A percentile compares a stretch with the other conserved stretches of the same genome.
Evolutionary conservation across 305 asterid genomes (phyloP).

Genomic region (Fraxinus baroniana): DNA sequence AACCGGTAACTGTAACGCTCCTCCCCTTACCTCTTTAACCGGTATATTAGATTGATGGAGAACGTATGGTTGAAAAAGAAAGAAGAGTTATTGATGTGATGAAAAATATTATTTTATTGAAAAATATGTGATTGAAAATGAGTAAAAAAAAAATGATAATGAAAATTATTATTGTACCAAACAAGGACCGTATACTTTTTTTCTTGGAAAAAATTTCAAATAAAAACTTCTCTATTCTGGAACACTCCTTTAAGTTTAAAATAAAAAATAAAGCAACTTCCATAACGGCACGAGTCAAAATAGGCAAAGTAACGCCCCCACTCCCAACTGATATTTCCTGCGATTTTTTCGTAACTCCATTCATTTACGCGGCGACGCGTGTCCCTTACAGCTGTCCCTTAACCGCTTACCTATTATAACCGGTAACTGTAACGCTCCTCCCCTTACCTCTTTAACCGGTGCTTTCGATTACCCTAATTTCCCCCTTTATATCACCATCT

Average conservation of each 20-base stretch:
- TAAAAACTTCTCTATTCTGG: neutral
- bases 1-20: constrained; percentile 40
- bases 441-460: constrained; percentile 20
- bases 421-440: constrained; percentile 38
- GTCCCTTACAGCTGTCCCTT: constrained; percentile 32
- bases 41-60: too few relatives aligned
- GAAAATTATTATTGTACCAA: too few relatives aligned
- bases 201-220: neutral
- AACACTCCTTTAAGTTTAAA: neutral
- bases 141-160: too few relatives aligned
- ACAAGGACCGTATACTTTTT: too few relatives aligned
- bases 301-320: neutral
- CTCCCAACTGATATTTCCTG: constrained; percentile 4
- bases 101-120: too few relatives aligned
- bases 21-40: constrained; percentile 24
- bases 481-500: neutral
- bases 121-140: too few relatives aligned
- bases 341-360: neutral
- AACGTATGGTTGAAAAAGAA: too few relatives aligned
- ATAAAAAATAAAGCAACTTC: constrained; percentile 31
- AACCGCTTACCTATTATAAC: constrained; percentile 27
- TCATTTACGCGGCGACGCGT: constrained; percentile 23
- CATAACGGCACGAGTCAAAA: constrained; percentile 48
- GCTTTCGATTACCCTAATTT: neutral
- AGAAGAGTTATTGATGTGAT: too few relatives aligned